A percentile compares a stretch with the other conserved stretches of the same genome.
phyloP scores from a whole-genome alignment of 169 alveolate species.

The Eimeria mitis region DNA sequence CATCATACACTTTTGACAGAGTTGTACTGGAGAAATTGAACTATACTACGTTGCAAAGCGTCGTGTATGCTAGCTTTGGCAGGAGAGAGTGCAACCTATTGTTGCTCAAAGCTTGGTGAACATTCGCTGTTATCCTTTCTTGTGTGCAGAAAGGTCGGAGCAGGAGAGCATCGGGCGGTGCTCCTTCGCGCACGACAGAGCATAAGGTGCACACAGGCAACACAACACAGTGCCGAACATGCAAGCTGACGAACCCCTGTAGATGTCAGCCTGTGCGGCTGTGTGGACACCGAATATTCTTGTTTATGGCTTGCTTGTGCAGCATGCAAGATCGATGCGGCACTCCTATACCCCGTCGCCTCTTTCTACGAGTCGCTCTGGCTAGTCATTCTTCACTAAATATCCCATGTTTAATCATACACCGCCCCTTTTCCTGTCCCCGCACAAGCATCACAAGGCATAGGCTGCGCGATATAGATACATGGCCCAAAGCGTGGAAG shows the following conservation, averaged over 20 bases:
- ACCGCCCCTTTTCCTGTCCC: background rate
- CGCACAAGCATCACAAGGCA: background rate
- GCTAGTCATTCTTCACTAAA: constrained; percentile 62
- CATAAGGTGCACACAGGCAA: background rate
- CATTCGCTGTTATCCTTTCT: background rate
- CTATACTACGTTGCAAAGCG: background rate
- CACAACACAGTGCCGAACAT: background rate
- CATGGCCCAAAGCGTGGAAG: background rate
- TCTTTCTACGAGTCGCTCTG: constrained; percentile 40
- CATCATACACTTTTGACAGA: background rate
- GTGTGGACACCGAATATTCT: background rate
- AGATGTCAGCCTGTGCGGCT: too few relatives aligned
- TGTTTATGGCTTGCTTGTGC: background rate
- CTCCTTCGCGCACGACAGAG: constrained; percentile 3
- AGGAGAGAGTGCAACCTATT: background rate
- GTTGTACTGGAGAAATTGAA: background rate
- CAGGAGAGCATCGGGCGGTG: background rate
- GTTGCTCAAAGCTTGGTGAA: background rate
- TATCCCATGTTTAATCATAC: background rate
- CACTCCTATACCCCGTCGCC: constrained; percentile 50
- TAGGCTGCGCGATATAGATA: background rate
- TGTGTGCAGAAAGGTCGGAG: constrained; percentile 4
- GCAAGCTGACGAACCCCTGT: background rate
- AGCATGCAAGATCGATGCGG: constrained; percentile 37
- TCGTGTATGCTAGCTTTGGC: background rate